Evolutionary conservation across 371 early-diverging fungal species (phyloP).

Genomic region (Rhizopus delemar): DNA sequence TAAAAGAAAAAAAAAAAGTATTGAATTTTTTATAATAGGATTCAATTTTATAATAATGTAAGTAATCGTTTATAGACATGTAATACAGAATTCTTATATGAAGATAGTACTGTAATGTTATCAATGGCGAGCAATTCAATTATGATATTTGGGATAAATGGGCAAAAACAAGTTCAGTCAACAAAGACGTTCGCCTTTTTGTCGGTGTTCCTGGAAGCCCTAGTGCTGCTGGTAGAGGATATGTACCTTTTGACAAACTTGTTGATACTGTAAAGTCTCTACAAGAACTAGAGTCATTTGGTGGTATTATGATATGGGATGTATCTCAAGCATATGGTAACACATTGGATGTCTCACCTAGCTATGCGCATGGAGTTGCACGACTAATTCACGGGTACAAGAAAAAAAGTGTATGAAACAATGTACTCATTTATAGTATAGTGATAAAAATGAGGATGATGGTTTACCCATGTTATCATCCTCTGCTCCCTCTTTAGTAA

Average conservation of each 20-base stretch:
- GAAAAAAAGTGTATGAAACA: not conserved
- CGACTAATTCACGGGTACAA: constrained; percentile 20
- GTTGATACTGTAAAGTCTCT: constrained; percentile 30
- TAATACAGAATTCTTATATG: not conserved
- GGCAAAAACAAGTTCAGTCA: constrained; percentile 60
- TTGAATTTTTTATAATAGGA: constrained; percentile 4
- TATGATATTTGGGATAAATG: constrained; percentile 64
- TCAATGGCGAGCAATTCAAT: constrained; percentile 29
- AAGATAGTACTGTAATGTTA: constrained; percentile 27
- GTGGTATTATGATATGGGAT: constrained; percentile 75
- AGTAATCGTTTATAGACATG: not conserved
- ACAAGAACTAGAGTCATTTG: constrained; percentile 46
- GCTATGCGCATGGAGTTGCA: constrained; percentile 23
- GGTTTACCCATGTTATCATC: too few species aligned
- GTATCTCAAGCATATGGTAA: constrained; percentile 49
- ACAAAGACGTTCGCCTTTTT: constrained; percentile 60
- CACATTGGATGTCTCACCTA: constrained; percentile 24
- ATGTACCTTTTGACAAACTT: constrained; percentile 33
- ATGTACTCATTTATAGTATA: not conserved
- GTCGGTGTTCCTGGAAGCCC: constrained; percentile 65
- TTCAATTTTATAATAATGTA: constrained; percentile 32
- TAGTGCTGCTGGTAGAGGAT: constrained; percentile 44
- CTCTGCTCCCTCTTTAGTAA: too few species aligned
- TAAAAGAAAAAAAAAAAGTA: not conserved
- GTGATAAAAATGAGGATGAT: too few species aligned